Conservation (phyloP, 2,329 filamentous ascomycete genomes). For the Xenoacremonium recifei region DNA sequence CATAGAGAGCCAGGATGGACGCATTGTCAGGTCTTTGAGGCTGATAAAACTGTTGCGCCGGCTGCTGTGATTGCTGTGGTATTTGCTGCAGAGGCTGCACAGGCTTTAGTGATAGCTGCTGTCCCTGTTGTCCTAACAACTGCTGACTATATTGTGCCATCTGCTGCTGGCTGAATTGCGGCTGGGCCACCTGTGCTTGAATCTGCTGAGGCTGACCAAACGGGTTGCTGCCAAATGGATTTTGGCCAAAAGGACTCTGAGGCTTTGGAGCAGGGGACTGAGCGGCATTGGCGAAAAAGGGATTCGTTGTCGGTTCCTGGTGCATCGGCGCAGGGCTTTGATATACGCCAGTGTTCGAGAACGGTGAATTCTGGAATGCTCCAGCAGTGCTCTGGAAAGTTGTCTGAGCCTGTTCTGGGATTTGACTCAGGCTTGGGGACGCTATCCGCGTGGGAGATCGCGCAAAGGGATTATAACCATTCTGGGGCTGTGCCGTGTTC, state of each 20-base stretch:
- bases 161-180: neutral
- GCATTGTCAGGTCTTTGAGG: conserved; percentile 63
- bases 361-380: conserved; percentile 27
- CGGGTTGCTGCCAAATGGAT: conserved; percentile 1
- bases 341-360: conserved; percentile 33
- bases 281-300: conserved; percentile 33
- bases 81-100: conserved; percentile 15
- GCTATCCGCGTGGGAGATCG: conserved; percentile 51
- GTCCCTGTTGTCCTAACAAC: conserved; percentile 12
- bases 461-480: conserved; percentile 47
- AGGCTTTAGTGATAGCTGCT: conserved; percentile 22
- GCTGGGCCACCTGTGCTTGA: neutral
- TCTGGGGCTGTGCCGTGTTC: conserved; percentile 36
- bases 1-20: conserved; percentile 74
- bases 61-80: conserved; percentile 22
- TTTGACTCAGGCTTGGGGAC: conserved; percentile 49
- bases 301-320: conserved; percentile 32
- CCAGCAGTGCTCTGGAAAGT: conserved; percentile 36
- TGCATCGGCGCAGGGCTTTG: conserved; percentile 25
- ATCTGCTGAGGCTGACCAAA: neutral
- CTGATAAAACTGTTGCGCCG: conserved; percentile 36
- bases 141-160: conserved; percentile 11
- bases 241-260: conserved; percentile 28
- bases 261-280: conserved; percentile 27
- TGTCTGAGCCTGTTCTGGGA: conserved; percentile 50